Evolutionary conservation across 306 rosid genomes (phyloP), one percentile per base, ranked within the genome.

Genomic region (Pyrus pyrifolia): DNA sequence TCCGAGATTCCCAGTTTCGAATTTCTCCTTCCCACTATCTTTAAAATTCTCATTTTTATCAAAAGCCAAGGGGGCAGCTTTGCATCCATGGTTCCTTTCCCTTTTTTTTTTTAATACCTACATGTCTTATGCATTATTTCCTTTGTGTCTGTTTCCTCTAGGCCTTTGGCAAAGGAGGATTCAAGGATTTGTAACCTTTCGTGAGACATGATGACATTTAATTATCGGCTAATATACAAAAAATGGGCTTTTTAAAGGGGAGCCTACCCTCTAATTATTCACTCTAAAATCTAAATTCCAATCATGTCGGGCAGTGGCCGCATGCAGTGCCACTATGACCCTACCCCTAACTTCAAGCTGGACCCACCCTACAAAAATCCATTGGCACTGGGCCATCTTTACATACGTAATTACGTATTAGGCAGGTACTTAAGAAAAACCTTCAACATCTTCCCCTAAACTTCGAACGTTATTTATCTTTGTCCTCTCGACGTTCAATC

Each of bases 241-340:
- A 82, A 71, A 87, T 82, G 18, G 81, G 68, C 84, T 79, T 83
- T 80, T 52, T 46, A 85, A 89, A 85, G 89, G 66, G 83, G 3
- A 78, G 77, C 74, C 86, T 70, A 81, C 44, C 51, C 49, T 68
- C 63, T 68, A 57, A 38, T 58, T 46, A 40, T 55, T 19, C 29
- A 61, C 61, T 58, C 86, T 82, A 81, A 67, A 30, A 53, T 63
- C 82, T 70, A 70, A 82, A 70, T 81, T 83, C 87, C 76, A 38
- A 52, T 82, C 77, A 87, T 89, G 89, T 78, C 81, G 83, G 76
- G 77, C 86, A 82, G 88, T 81, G 84, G 78, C 74, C 91, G 83
- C 91, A 83, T 87, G 89, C 88, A 75, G 42, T 8, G 40, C 75
- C 67, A 13, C 73, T 66, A 38, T 75, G 59, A 46, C 78, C 71